Percentiles rank a stretch among this genome's conserved stretches.
Conservation (phyloP, 331 rosid genomes). For the Quercus phellos region DNA sequence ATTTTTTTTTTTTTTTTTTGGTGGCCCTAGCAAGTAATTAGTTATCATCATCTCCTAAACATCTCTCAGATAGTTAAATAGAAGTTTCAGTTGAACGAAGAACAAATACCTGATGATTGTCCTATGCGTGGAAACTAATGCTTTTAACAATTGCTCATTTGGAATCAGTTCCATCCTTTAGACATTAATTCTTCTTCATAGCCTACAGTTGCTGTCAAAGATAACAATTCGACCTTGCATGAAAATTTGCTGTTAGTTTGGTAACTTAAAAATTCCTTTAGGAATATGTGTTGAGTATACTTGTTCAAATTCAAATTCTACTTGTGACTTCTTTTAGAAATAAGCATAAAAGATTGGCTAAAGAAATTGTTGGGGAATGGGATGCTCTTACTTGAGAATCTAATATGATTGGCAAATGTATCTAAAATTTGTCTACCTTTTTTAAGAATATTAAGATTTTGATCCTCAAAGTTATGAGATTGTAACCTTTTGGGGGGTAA, state of each 20-base stretch:
- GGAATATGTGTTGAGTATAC: not conserved
- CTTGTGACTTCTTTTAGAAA: not conserved
- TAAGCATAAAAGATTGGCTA: not conserved
- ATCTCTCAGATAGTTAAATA: conserved; percentile 31
- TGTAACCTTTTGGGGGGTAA: too few relatives aligned
- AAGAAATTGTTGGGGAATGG: not conserved
- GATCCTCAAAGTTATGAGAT: too few relatives aligned
- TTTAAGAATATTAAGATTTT: too few relatives aligned
- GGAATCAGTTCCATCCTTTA: not conserved
- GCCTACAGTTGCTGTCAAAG: not conserved
- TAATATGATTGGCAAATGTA: too few relatives aligned
- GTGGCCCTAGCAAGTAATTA: too few relatives aligned
- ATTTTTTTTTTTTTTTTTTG: too few relatives aligned
- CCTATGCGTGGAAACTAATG: not conserved
- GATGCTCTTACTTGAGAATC: not conserved
- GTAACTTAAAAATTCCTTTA: not conserved
- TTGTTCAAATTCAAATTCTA: not conserved
- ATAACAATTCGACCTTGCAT: not conserved
- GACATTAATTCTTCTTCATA: not conserved
- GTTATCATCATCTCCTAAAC: conserved; percentile 51
- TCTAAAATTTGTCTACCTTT: too few relatives aligned
- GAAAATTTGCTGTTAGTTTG: too few relatives aligned
- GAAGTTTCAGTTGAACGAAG: conserved; percentile 62
- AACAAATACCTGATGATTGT: conserved; percentile 43
- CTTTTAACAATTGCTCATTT: not conserved